phyloP scores from a whole-genome alignment of 2,329 filamentous ascomycete species.

The Aspergillus sp. region DNA sequence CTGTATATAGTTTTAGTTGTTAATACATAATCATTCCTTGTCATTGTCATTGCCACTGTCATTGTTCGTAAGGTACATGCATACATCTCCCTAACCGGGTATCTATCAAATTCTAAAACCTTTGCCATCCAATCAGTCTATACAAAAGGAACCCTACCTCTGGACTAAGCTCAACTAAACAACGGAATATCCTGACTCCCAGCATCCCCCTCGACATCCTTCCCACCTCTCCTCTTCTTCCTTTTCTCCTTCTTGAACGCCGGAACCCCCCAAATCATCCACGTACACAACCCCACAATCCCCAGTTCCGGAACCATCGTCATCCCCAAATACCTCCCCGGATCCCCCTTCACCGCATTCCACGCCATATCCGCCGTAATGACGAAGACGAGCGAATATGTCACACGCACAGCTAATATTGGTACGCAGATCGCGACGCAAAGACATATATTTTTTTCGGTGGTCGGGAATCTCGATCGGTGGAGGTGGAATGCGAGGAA shows the following conservation, averaged over 20 bases:
- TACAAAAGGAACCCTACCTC: background rate
- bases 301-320: conserved; percentile 13
- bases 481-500: conserved; percentile 10
- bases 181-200: background rate
- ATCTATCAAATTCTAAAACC: background rate
- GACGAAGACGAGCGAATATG: conserved; percentile 13
- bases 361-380: conserved; percentile 13
- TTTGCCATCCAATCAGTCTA: background rate
- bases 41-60: background rate
- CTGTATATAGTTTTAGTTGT: background rate
- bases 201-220: background rate
- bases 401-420: conserved; percentile 11
- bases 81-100: background rate
- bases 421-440: conserved; percentile 10
- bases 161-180: background rate
- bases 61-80: no score
- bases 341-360: conserved; percentile 15
- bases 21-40: background rate
- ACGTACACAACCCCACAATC: conserved; percentile 3
- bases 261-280: background rate
- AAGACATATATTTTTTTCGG: conserved; percentile 8
- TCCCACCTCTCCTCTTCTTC: background rate
- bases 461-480: conserved; percentile 3
- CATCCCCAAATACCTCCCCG: conserved; percentile 15
- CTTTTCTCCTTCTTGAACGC: background rate